A percentile compares a stretch with the other conserved stretches of the same genome.
These are phyloP conservation scores for Protomyces lactucae-debilis DNA, from an alignment of 1,139 yeast genomes.

Conservation along the genomic window DNA sequence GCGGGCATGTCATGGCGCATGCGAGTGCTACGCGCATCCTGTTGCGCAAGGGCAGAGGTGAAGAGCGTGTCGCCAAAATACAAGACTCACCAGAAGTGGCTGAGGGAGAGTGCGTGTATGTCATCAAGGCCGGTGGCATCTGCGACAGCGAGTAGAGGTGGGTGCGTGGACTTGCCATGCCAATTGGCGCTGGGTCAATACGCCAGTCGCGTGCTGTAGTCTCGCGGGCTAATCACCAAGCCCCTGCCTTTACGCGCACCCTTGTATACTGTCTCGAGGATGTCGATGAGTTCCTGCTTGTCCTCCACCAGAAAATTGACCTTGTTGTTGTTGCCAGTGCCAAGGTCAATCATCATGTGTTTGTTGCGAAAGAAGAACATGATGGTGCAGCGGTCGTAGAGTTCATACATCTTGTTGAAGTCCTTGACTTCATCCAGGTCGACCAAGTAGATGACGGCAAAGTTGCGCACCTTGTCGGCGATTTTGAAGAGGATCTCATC, in stretches of 20 bases:
- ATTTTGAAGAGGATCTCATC: constrained; percentile 77
- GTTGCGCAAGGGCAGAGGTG: constrained; percentile 58
- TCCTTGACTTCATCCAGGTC: constrained; percentile 87
- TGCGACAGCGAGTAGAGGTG: constrained; percentile 11
- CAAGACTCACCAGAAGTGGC: constrained; percentile 62
- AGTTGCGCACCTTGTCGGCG: constrained; percentile 79
- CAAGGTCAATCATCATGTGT: constrained; percentile 90
- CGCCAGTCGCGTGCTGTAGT: constrained; percentile 39
- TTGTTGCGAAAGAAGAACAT: constrained; percentile 44
- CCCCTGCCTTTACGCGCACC: constrained; percentile 95
- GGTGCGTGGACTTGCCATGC: background rate
- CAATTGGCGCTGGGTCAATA: background rate
- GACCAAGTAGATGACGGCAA: constrained; percentile 76
- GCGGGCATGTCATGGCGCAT: constrained; percentile 53
- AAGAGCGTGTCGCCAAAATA: constrained; percentile 58
- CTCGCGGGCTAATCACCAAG: constrained; percentile 73
- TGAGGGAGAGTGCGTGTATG: constrained; percentile 32
- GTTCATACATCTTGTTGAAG: constrained; percentile 50
- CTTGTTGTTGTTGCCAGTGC: constrained; percentile 95
- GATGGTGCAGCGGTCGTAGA: constrained; percentile 2
- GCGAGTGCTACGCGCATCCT: constrained; percentile 54
- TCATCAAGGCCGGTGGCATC: constrained; percentile 27
- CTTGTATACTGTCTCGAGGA: constrained; percentile 79
- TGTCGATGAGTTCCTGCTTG: constrained; percentile 86
- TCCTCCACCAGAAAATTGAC: constrained; percentile 73